Conservation (phyloP, 257 asterid species). For the Coffea eugenioides region DNA sequence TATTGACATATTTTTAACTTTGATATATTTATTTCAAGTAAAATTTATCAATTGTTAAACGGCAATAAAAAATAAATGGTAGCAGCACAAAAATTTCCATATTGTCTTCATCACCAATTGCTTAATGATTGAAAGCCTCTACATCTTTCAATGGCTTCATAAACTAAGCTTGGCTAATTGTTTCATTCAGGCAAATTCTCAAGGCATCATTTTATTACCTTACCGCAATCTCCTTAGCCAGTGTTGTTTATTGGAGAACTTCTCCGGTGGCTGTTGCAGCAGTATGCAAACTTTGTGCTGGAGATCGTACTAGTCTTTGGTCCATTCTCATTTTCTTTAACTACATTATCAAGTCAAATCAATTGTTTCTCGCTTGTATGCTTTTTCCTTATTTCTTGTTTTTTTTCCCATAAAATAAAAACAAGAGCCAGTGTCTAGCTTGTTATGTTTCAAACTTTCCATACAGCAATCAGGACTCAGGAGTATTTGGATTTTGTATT, state of each 20-base stretch:
- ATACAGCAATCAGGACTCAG: too few species aligned
- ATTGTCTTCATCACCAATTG: too few species aligned
- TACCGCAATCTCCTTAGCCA: slow-evolving; percentile 60
- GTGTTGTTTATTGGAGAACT: slow-evolving; percentile 81
- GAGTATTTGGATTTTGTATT: not conserved
- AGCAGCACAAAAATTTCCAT: too few species aligned
- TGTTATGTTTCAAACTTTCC: too few species aligned
- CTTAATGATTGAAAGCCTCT: too few species aligned
- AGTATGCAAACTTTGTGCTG: slow-evolving; percentile 58
- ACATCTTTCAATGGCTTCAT: too few species aligned
- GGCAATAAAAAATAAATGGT: too few species aligned
- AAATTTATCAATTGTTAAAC: too few species aligned
- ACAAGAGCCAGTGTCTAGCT: not conserved
- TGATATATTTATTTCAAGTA: too few species aligned
- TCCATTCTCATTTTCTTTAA: not conserved
- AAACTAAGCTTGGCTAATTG: not conserved
- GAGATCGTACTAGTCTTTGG: slow-evolving; percentile 60
- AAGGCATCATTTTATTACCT: slow-evolving; percentile 52
- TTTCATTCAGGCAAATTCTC: slow-evolving; percentile 70
- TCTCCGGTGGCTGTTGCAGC: slow-evolving; percentile 80
- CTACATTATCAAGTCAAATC: not conserved
- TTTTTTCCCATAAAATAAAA: not conserved
- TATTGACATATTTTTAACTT: too few species aligned
- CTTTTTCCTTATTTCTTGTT: too few species aligned
- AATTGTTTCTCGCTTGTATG: not conserved